A percentile compares a stretch with the other conserved stretches of the same genome.
phyloP scores from a whole-genome alignment of 73 alveolate species.

The Paramecium primaurelia region DNA sequence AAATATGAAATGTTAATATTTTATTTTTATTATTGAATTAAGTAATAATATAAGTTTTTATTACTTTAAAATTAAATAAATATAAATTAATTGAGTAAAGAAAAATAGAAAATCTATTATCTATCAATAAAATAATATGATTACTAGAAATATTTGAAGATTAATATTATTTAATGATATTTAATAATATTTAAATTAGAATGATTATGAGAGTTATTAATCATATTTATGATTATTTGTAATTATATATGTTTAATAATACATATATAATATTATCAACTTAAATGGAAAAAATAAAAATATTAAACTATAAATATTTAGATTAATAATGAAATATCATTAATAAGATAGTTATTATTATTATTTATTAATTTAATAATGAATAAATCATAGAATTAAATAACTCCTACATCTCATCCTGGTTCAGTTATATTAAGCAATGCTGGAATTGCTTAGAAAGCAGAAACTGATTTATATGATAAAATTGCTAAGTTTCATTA shows the following conservation, averaged over 20 bases:
- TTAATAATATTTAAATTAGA: neutral
- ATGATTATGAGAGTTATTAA: neutral
- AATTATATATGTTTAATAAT: no score
- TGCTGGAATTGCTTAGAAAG: neutral
- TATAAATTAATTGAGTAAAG: neutral
- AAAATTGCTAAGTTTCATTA: neutral
- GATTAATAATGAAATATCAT: no score
- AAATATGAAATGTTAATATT: neutral
- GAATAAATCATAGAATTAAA: neutral
- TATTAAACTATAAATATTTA: no score
- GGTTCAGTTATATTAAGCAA: neutral
- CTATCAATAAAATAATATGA: neutral
- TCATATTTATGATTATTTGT: no score
- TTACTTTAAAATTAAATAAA: neutral
- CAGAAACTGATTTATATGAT: constrained; percentile 33
- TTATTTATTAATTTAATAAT: neutral
- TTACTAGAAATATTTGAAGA: no score
- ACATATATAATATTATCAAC: no score
- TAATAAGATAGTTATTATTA: no score
- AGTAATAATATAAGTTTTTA: neutral
- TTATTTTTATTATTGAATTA: neutral
- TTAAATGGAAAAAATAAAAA: no score
- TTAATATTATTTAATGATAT: no score
- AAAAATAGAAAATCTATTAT: neutral
- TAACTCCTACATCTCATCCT: constrained; percentile 8